Conservation (phyloP, 1,139 yeast genomes). For the Pichia norvegensis region DNA sequence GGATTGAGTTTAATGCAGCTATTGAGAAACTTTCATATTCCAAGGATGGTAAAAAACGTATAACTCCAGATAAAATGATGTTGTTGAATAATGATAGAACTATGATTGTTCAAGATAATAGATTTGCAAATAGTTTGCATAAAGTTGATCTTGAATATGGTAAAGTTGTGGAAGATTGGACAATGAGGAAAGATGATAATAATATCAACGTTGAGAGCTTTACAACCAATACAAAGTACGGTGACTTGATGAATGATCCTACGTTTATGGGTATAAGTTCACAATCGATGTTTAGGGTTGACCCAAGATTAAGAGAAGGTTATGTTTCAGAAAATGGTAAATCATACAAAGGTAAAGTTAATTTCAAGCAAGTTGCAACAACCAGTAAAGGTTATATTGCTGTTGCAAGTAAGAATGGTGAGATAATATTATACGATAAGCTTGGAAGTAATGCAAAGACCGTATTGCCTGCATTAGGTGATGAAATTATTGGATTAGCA, state of each 20-base stretch:
- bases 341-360: conserved; percentile 45
- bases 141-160: conserved; percentile 78
- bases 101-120: conserved; percentile 54
- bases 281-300: conserved; percentile 62
- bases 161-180: conserved; percentile 77
- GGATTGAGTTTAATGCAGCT: conserved; percentile 54
- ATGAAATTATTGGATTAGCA: conserved; percentile 57
- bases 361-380: conserved; percentile 59
- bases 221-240: conserved; percentile 64
- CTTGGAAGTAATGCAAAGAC: conserved; percentile 73
- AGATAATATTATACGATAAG: conserved; percentile 61
- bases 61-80: conserved; percentile 62
- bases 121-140: conserved; percentile 41
- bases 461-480: conserved; percentile 74
- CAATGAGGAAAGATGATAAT: conserved; percentile 31
- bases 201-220: conserved; percentile 44
- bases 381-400: conserved; percentile 71
- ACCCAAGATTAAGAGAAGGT: conserved; percentile 65
- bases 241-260: conserved; percentile 65
- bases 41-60: conserved; percentile 37
- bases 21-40: conserved; percentile 52
- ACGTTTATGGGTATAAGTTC: conserved; percentile 64
- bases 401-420: conserved; percentile 69
- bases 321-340: conserved; percentile 46
- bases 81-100: conserved; percentile 65